Evolutionary conservation across 2,329 filamentous ascomycete species (phyloP), one percentile per base, ranked within the genome.

Genomic region (Amylocarpus encephaloides): DNA sequence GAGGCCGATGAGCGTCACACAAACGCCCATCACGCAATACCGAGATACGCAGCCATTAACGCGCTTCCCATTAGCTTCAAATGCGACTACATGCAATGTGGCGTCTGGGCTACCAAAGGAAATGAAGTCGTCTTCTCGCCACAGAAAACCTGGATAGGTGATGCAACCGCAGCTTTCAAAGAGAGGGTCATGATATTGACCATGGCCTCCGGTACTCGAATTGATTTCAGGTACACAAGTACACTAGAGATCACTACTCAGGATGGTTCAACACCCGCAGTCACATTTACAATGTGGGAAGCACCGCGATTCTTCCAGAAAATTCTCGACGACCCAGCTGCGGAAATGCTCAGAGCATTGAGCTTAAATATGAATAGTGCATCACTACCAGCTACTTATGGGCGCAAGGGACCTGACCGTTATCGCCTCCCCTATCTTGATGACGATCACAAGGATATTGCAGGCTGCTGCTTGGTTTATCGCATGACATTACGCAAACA

Each of bases 261-360:
- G 26, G 72, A 64, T 62, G 63, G 30, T 32, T 60, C 16, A 44
- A 68, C 54, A 48, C 66, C 53, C 2, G 66, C 69, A 0, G 59
- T 81, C 13, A 75, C 73, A 0, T 57, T 83, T 2, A 75, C 78
- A 0, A 71, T 84, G 7, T 68, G 61, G 16, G 71, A 75, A 29
- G 70, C 77, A 1, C 79, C 79, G 0, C 69, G 69, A 1, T 74
- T 79, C 46, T 79, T 77, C 30, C 36, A 60, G 13, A 53, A 51
- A 22, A 55, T 54, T n/a, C n/a, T 9, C 0, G 33, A 51, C 2
- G 49, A 48, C 35, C 44, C 49, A 15, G 33, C 41, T 33, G 30
- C 33, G 53, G n/a, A 45, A 39, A 5, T 35, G 10, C 29, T 51
- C 43, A 48, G 43, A 26, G 34, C 48, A 48, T 29, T 55, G 30